A percentile compares a stretch with the other conserved stretches of the same genome.
These are phyloP conservation scores for Spongispora temasekensis DNA, from an alignment of 1,284 basidiomycete species.

Conservation along the genomic window DNA sequence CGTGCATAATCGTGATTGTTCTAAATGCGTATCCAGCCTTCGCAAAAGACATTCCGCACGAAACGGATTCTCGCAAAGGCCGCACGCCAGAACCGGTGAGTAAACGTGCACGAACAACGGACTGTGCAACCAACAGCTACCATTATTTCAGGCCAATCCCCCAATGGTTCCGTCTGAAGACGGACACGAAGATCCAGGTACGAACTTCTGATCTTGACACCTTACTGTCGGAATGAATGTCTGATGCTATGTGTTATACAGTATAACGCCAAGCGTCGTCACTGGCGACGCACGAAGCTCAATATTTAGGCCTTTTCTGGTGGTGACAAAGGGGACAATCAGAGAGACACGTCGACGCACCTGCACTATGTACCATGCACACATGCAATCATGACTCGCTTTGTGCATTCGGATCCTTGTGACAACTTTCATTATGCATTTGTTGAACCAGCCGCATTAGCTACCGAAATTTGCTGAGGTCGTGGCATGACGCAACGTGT, in stretches of 20 bases:
- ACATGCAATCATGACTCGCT: conserved; percentile 21
- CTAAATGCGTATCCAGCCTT: conserved; percentile 62
- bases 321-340: neutral
- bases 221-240: neutral
- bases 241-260: conserved; percentile 24
- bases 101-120: conserved; percentile 8
- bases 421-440: too few species aligned
- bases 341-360: conserved; percentile 22
- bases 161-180: conserved; percentile 98
- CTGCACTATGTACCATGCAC: conserved; percentile 27
- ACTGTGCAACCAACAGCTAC: neutral
- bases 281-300: conserved; percentile 95
- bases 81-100: conserved; percentile 91
- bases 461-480: too few species aligned
- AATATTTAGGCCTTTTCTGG: conserved; percentile 66
- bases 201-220: conserved; percentile 29
- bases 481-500: conserved; percentile 11
- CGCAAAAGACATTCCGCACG: conserved; percentile 96
- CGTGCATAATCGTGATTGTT: neutral
- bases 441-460: too few species aligned
- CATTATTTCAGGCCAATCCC: conserved; percentile 78
- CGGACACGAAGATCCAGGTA: conserved; percentile 93
- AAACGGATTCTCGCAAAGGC: conserved; percentile 98
- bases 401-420: neutral
- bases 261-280: conserved; percentile 94